Evolutionary conservation across 1,139 yeast species (phyloP), one percentile per base, ranked within the genome.

Genomic region (Lodderomyces parapsilosis): DNA sequence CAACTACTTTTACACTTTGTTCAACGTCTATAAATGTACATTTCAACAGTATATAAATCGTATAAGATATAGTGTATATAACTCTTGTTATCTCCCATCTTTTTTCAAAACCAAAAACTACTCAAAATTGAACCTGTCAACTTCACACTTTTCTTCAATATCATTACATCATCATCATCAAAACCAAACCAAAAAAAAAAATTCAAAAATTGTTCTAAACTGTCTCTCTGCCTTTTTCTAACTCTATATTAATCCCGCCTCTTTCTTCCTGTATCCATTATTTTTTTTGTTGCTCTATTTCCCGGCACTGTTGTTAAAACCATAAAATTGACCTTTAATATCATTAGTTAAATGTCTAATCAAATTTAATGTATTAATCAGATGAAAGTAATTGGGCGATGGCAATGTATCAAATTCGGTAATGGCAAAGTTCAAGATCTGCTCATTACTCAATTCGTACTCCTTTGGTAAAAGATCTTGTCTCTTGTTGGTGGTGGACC

Each of bases 341-440:
- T 72, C 77, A 30, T 57, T 54, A 11, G 56, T 50, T 44, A 73
- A 57, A 44, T 65, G 57, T 23, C 58, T 57, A 36, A 72, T 57
- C 49, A 73, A 63, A 51, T 72, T 70, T 42, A 55, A 55, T 43
- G 72, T 57, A 50, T 72, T 73, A 18, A 60, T 55, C 63, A 65
- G 69, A 50, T 73, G 78, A 60, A 73, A 73, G 52, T 73, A 72
- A 49, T 63, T 70, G 25, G 77, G 71, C 11, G 47, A 45, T 0
- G 68, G 53, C 40, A 72, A 58, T 41, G 57, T 58, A 15, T 60
- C 66, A 46, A 73, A 63, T 46, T 71, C 74, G 38, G 60, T 60
- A 33, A 71, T 63, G 15, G 74, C 65, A 49, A 73, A 72, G 42
- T 65, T 68, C 50, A 66, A 54, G 15, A 71, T 67, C 53, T 70